Evolutionary conservation across 2,329 filamentous ascomycete species (phyloP).

Genomic region (Phoma sp.): DNA sequence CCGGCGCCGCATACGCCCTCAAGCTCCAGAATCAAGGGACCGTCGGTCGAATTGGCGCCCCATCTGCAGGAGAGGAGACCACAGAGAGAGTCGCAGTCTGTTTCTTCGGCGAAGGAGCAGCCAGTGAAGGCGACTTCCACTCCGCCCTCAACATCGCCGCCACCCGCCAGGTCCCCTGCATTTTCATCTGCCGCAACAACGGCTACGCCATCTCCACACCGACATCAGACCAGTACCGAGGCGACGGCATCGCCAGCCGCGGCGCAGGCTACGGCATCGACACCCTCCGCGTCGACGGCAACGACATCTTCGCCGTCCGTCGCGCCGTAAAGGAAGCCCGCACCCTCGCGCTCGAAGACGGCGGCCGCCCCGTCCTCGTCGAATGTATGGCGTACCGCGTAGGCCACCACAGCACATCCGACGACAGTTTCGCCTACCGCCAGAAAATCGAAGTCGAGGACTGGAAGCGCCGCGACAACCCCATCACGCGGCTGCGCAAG

Average conservation of each 20-base stretch:
- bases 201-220: slow-evolving; percentile 91
- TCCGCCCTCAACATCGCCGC: slow-evolving; percentile 90
- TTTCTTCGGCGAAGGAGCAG: slow-evolving; percentile 91
- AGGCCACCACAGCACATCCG: slow-evolving; percentile 93
- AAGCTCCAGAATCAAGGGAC: slow-evolving; percentile 80
- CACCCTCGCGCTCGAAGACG: slow-evolving; percentile 77
- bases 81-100: slow-evolving; percentile 71
- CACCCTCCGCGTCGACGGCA: slow-evolving; percentile 91
- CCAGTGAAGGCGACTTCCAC: slow-evolving; percentile 91
- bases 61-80: not conserved
- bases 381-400: slow-evolving; percentile 99
- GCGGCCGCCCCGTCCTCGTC: slow-evolving; percentile 83
- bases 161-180: slow-evolving; percentile 82
- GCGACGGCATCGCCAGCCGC: slow-evolving; percentile 86
- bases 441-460: slow-evolving; percentile 92
- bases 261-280: slow-evolving; percentile 94
- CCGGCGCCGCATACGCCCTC: slow-evolving; percentile 85
- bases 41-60: slow-evolving; percentile 60
- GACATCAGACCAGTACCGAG: slow-evolving; percentile 88
- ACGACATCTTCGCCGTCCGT: slow-evolving; percentile 88
- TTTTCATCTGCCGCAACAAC: slow-evolving; percentile 94
- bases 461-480: slow-evolving; percentile 91
- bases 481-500: slow-evolving; percentile 83
- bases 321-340: slow-evolving; percentile 81
- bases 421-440: slow-evolving; percentile 96